Evolutionary conservation across 2,329 filamentous ascomycete genomes (phyloP).

Genomic region (Parastagonospora nodorum): DNA sequence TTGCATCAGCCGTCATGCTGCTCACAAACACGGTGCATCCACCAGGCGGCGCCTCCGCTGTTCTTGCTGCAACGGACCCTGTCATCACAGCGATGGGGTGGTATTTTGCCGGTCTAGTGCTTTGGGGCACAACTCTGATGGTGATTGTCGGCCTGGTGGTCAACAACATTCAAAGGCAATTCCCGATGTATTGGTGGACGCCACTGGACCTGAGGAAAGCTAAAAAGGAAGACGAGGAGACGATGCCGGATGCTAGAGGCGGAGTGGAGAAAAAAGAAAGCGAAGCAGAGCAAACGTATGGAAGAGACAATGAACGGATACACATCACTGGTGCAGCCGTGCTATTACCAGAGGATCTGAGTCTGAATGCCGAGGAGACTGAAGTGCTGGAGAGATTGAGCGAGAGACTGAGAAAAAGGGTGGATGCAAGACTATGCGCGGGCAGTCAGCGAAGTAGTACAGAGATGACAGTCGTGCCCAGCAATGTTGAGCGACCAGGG

Average conservation of each 20-base stretch:
- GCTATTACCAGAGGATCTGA: slow-evolving; percentile 42
- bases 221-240: slow-evolving; percentile 28
- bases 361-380: slow-evolving; percentile 42
- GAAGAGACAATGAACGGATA: slow-evolving; percentile 26
- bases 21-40: slow-evolving; percentile 56
- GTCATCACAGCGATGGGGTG: slow-evolving; percentile 52
- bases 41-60: slow-evolving; percentile 56
- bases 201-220: slow-evolving; percentile 41
- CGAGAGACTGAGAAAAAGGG: slow-evolving; percentile 32
- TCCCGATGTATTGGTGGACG: slow-evolving; percentile 58
- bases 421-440: slow-evolving; percentile 7
- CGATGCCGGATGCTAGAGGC: slow-evolving; percentile 24
- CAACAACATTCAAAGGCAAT: slow-evolving; percentile 55
- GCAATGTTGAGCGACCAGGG: too few species aligned
- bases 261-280: slow-evolving; percentile 24
- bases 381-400: slow-evolving; percentile 44
- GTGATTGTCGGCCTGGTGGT: slow-evolving; percentile 48
- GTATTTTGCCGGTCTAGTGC: slow-evolving; percentile 51
- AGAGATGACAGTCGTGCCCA: slow-evolving; percentile 3
- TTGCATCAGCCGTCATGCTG: slow-evolving; percentile 52
- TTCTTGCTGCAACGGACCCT: slow-evolving; percentile 50
- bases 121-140: slow-evolving; percentile 51
- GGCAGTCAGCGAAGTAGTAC: slow-evolving; percentile 25
- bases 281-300: slow-evolving; percentile 18
- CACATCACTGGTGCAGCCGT: slow-evolving; percentile 39